Conservation (phyloP, 192 early-diverging fungal genomes). For the Geranomyces michiganensis region DNA sequence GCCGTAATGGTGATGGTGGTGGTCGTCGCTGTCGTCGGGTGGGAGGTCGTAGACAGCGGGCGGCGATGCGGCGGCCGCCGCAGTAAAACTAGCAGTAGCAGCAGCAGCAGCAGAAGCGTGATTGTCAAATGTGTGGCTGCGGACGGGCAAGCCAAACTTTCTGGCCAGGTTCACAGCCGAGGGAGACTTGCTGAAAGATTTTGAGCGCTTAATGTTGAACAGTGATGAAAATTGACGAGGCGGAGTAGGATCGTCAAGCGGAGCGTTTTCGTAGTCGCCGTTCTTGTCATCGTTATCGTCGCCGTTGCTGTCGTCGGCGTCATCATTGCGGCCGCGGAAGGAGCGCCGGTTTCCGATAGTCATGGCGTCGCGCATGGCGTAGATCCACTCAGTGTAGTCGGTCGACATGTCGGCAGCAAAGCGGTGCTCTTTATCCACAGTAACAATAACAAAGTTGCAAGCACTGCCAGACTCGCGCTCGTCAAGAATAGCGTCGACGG, state of each 20-base stretch:
- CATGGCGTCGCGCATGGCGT: constrained; percentile 15
- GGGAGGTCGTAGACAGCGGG: too few relatives aligned
- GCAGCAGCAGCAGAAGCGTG: too few relatives aligned
- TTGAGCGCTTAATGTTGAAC: too few relatives aligned
- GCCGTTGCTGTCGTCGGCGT: not conserved
- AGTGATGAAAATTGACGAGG: not conserved
- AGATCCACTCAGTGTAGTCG: constrained; percentile 37
- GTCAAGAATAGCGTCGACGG: constrained; percentile 32
- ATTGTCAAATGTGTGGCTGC: too few relatives aligned
- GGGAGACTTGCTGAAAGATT: too few relatives aligned
- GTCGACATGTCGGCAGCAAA: constrained; percentile 37
- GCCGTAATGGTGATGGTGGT: too few relatives aligned
- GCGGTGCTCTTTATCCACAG: constrained; percentile 31
- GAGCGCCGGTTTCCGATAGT: not conserved
- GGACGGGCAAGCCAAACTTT: too few relatives aligned
- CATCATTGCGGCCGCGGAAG: not conserved
- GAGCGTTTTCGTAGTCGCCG: constrained; percentile 1
- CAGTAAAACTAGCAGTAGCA: too few relatives aligned
- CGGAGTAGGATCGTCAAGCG: not conserved
- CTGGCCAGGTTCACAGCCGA: too few relatives aligned
- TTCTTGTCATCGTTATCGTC: not conserved
- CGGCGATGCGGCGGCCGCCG: too few relatives aligned
- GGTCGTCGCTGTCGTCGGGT: too few relatives aligned
- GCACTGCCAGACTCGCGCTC: constrained; percentile 33
- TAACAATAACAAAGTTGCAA: constrained; percentile 34